Base-by-base conservation (phyloP, 441 rosid genomes). In the Euphorbia celastroides region DNA sequence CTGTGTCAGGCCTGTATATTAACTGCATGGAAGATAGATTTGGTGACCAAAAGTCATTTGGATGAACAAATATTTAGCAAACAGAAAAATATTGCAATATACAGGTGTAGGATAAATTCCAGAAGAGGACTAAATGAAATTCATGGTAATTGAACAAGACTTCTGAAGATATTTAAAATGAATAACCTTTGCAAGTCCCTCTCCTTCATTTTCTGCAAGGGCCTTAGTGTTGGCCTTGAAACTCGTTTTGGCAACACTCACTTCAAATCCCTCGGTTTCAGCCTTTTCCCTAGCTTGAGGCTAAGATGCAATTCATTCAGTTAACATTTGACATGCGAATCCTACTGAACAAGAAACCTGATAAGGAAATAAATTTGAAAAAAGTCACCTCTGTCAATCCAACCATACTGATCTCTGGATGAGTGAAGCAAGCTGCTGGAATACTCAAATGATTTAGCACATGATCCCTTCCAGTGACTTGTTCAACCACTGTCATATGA, bases 401-500 rank as follows among this genome's bases (percentile, higher is more conserved):
- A 74, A 93, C 99, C 97, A 93, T 89, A 58, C 97, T 93, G 82
- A 93, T 93, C 80, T 93, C 97, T 68, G 99, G 99, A 78, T 91
- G 97, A 54, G 99, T 93, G 85, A 93, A 93, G 72, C 99, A 93
- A 73, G 99, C 99, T 56, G 99, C 99, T 31, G 99, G 99, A 73
- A 93, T 83, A 72, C 96, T 88, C 58, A 85, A 80, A 85, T 93
- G 99, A 77, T 91, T 93, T 57, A 93, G 92, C 67, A 93, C 88
- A 27, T 86, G 88, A 86, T 91, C 97, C 26, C 56, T 85, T 72
- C 99, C 96, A 1, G 88, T 84, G 57, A 93, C 88, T 88, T 85
- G 96, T 80, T 93, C 97, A 31, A 93, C 89, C 84, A 89, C 99
- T 93, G 79, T 55, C 61, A 27, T n/a, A 56, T 19, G 44, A 74